These are phyloP conservation scores for Barnettozyma populi DNA, from an alignment of 805 yeast genomes.

Conservation along the genomic window DNA sequence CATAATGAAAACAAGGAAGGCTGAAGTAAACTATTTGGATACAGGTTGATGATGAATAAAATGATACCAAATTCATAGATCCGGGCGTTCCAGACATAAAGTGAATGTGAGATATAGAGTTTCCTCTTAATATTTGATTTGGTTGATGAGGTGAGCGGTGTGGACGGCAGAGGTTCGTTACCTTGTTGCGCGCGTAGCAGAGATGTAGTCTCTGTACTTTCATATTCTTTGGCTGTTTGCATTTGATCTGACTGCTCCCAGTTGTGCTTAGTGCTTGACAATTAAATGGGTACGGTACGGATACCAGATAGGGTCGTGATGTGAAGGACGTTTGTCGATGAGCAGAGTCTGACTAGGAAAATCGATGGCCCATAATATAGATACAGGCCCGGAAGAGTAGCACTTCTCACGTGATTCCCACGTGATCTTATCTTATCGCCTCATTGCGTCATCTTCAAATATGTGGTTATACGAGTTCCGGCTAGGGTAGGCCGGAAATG, in stretches of 20 bases:
- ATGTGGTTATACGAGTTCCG: neutral
- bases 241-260: too few species aligned
- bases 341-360: too few species aligned
- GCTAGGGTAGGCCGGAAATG: neutral
- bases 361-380: neutral
- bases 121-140: constrained; percentile 5
- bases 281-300: too few species aligned
- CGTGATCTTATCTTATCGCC: constrained; percentile 6
- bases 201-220: neutral
- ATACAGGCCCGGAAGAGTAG: too few species aligned
- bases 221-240: neutral
- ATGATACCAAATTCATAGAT: constrained; percentile 35
- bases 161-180: neutral
- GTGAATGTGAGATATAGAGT: constrained; percentile 29
- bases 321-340: too few species aligned
- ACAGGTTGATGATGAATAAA: constrained; percentile 30
- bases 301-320: too few species aligned
- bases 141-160: neutral
- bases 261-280: neutral
- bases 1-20: constrained; percentile 32
- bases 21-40: constrained; percentile 30
- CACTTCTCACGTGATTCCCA: neutral
- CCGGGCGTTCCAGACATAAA: constrained; percentile 36
- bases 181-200: neutral
- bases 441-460: neutral